Evolutionary conservation across 345 rosid species (phyloP).

Genomic region (Salix caprea): DNA sequence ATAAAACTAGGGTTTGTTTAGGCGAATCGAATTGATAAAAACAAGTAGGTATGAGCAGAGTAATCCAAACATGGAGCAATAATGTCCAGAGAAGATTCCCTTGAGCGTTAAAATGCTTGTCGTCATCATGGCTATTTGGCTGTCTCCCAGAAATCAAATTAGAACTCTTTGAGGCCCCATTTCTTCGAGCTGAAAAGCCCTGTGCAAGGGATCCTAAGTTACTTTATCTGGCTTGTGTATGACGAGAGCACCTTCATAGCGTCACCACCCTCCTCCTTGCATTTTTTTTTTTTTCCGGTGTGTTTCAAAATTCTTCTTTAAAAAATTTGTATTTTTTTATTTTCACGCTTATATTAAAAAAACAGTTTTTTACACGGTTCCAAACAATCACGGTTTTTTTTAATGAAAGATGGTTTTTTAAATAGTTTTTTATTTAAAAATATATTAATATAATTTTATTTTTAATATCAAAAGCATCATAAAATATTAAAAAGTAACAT

Average conservation of each 20-base stretch:
- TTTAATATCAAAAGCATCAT: no score
- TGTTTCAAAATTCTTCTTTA: no score
- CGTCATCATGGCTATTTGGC: neutral
- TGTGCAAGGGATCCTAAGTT: slow-evolving; percentile 7
- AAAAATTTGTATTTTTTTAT: no score
- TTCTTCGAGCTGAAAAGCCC: neutral
- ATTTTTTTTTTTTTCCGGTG: no score
- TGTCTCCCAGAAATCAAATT: neutral
- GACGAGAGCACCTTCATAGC: neutral
- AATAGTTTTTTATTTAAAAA: no score
- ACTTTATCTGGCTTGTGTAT: neutral
- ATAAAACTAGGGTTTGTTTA: neutral
- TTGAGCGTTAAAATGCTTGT: neutral
- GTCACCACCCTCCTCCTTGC: neutral
- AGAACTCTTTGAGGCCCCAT: neutral
- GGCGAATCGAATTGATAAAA: slow-evolving; percentile 1
- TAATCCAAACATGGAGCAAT: neutral
- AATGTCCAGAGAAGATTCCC: neutral
- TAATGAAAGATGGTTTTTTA: no score
- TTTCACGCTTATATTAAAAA: no score
- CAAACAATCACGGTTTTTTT: no score
- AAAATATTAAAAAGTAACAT: no score
- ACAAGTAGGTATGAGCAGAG: neutral
- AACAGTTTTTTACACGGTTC: no score
- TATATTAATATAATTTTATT: no score